These are phyloP conservation scores for Candida rishiriensis DNA, from an alignment of 805 yeast genomes.

Conservation along the genomic window DNA sequence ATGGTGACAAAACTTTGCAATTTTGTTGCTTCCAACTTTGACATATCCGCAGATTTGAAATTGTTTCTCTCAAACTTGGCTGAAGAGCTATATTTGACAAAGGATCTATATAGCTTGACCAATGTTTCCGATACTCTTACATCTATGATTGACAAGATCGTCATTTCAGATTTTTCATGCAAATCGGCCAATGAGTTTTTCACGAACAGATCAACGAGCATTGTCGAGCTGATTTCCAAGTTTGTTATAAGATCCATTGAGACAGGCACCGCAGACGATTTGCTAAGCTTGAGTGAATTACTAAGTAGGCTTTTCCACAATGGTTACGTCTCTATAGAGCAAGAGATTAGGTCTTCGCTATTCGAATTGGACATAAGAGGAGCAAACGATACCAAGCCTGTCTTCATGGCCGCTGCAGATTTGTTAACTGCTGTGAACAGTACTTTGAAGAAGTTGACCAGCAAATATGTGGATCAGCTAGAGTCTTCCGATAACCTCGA, in stretches of 20 bases:
- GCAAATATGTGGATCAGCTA: conserved; percentile 8
- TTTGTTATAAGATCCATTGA: conserved; percentile 1
- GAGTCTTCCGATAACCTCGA: conserved; percentile 11
- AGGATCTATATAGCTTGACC: conserved; percentile 10
- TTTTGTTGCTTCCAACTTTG: conserved; percentile 20
- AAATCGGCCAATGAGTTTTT: conserved; percentile 8
- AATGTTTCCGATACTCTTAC: not conserved
- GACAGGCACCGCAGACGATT: conserved; percentile 7
- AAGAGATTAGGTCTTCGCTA: conserved; percentile 9
- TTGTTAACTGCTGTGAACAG: conserved; percentile 16
- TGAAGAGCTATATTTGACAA: conserved; percentile 15
- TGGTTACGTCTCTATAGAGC: conserved; percentile 18
- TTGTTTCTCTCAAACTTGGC: conserved; percentile 11
- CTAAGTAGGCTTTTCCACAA: conserved; percentile 8
- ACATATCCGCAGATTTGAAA: conserved; percentile 7
- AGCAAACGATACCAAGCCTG: conserved; percentile 9
- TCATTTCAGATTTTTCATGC: not conserved
- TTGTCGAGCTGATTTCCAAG: conserved; percentile 5
- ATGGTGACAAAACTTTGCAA: conserved; percentile 15
- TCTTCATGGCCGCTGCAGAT: conserved; percentile 13
- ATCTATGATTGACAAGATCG: not conserved
- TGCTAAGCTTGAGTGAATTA: conserved; percentile 9
- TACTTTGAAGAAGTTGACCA: conserved; percentile 12
- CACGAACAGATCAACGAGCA: not conserved
- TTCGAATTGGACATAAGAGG: conserved; percentile 3